Conservation (phyloP, 257 asterid genomes). For the Solanum chmielewskii region DNA sequence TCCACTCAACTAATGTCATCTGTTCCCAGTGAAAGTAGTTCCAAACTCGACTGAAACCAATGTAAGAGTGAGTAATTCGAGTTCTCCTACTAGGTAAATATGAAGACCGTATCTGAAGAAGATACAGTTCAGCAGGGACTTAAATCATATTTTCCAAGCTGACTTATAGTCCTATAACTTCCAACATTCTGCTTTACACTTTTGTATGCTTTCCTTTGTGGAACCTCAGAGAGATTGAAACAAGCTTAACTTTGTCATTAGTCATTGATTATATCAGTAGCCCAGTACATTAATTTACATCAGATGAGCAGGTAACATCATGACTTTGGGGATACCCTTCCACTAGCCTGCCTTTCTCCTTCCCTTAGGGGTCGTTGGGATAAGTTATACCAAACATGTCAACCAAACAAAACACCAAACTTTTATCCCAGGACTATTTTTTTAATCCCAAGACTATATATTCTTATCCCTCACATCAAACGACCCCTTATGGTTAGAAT, state of each 20-base stretch:
- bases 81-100: background rate
- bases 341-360: background rate
- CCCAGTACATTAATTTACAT: background rate
- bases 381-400: too few relatives aligned
- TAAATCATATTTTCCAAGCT: background rate
- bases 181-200: background rate
- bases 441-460: too few relatives aligned
- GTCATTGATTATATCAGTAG: background rate
- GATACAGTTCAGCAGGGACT: background rate
- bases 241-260: background rate
- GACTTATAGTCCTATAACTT: background rate
- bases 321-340: background rate
- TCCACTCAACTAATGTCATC: background rate
- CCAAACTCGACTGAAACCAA: background rate
- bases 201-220: background rate
- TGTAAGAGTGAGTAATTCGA: background rate
- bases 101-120: background rate
- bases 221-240: background rate
- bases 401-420: too few relatives aligned
- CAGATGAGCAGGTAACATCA: background rate
- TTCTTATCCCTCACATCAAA: too few relatives aligned
- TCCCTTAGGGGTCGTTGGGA: background rate
- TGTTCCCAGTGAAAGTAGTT: background rate
- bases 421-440: too few relatives aligned
- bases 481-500: background rate